phyloP scores from a whole-genome alignment of 768 basidiomycete species.

The Boletus fagicola region DNA sequence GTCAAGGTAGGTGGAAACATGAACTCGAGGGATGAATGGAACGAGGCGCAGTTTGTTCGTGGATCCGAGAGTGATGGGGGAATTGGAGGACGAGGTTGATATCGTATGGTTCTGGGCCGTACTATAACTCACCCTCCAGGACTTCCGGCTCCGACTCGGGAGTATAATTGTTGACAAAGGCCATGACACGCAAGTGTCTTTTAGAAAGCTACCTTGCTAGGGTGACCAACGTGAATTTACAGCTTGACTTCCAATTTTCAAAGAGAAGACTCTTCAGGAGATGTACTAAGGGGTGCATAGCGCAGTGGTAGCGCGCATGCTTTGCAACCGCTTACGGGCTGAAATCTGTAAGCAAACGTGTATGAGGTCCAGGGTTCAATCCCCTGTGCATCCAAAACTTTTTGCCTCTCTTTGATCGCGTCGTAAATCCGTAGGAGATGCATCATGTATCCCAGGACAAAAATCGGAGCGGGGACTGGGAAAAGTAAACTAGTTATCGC shows the following conservation, averaged over 20 bases:
- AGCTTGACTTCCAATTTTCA: not conserved
- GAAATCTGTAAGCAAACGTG: slow-evolving; percentile 16
- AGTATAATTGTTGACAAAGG: not conserved
- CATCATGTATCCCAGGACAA: not conserved
- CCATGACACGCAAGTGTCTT: not conserved
- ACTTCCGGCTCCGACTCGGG: not conserved
- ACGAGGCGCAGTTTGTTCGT: too few relatives aligned
- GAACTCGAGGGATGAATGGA: too few relatives aligned
- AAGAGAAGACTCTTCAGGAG: too few relatives aligned
- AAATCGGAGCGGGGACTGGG: not conserved
- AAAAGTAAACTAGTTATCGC: too few relatives aligned
- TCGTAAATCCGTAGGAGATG: not conserved
- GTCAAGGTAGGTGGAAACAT: too few relatives aligned
- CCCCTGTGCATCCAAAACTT: slow-evolving; percentile 38
- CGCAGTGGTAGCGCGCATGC: slow-evolving; percentile 42
- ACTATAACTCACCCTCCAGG: not conserved
- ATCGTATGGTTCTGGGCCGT: not conserved
- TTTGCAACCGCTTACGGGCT: slow-evolving; percentile 28
- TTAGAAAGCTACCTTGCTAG: not conserved
- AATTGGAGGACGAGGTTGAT: too few relatives aligned
- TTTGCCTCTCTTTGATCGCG: not conserved
- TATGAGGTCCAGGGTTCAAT: slow-evolving; percentile 45
- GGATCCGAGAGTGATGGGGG: too few relatives aligned
- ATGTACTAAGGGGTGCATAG: slow-evolving; percentile 9
- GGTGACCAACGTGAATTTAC: not conserved